Base-by-base conservation (phyloP, 495 filamentous ascomycete genomes). In the Delitschia confertaspora region DNA sequence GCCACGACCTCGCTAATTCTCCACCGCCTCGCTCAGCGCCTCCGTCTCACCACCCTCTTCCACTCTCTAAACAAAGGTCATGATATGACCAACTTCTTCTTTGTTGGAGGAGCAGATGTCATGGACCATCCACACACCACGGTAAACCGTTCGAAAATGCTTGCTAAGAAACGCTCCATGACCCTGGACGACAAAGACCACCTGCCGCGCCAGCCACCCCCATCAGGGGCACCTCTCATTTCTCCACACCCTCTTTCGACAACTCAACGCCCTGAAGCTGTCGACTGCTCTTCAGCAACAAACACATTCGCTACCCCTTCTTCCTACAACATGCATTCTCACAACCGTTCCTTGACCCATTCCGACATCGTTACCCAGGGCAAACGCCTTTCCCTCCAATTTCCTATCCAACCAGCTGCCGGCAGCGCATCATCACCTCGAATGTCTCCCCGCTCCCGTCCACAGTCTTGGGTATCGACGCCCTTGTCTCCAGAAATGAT, bases 331-430 rank as follows among this genome's bases (percentile, higher is more conserved):
- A 47, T 47, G 48, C 33, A 43, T 35, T 42, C 51, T 21, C 53
- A 49, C 47, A 5, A 44, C 35, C 55, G 55, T 24, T 56, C 56
- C 40, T 49, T 48, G 52, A 53, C 56, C n/a, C 26, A 42, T 17
- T 36, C 45, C 33, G 43, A 52, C 29, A 37, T 53, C 31, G 76
- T 80, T 11, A 72, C 78, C 39, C 74, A 75, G 60, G 67, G 75
- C 34, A 85, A 89, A 60, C 76, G 85, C 39, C 66, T 88, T 21
- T 88, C 85, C n/a, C 64, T 88, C 42, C 86, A 80, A 34, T 79
- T 93, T 51, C 86, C 83, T 29, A 79, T 89, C 42, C 64, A 58
- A 36, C 50, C 51, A n/a, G 36, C 46, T 38, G 19, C 53, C 36
- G 38, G 52, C 45, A 51, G 51, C 47, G 46, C 43, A 29, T 55